Percentiles rank a stretch among this genome's conserved stretches.
phyloP scores from a whole-genome alignment of 805 yeast species.

The Vanderwaltozyma yarrowii region DNA sequence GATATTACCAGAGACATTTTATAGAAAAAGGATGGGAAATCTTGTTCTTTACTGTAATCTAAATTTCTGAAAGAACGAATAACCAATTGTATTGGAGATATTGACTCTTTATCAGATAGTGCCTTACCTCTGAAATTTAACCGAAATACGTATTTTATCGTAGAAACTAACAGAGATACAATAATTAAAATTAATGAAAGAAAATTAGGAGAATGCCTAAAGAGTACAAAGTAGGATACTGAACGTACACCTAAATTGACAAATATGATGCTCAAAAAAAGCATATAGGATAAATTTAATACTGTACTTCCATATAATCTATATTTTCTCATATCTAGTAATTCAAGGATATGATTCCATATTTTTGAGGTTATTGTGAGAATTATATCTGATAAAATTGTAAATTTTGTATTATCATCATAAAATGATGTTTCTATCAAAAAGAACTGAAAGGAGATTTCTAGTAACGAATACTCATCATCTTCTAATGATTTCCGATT shows the following conservation, averaged over 20 bases:
- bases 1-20: too few relatives aligned
- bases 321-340: slow-evolving; percentile 41
- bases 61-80: too few relatives aligned
- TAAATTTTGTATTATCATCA: neutral
- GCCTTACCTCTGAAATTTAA: too few relatives aligned
- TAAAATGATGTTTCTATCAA: neutral
- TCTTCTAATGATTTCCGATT: slow-evolving; percentile 23
- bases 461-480: slow-evolving; percentile 22
- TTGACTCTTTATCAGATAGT: slow-evolving; percentile 9
- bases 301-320: slow-evolving; percentile 55
- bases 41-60: too few relatives aligned
- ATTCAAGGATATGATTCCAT: slow-evolving; percentile 51
- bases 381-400: slow-evolving; percentile 25
- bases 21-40: too few relatives aligned
- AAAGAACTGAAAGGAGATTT: slow-evolving; percentile 19
- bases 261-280: too few relatives aligned
- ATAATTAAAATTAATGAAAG: slow-evolving; percentile 40
- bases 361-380: slow-evolving; percentile 51
- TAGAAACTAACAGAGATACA: slow-evolving; percentile 48
- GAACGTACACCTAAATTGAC: too few relatives aligned
- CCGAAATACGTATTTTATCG: too few relatives aligned
- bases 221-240: too few relatives aligned
- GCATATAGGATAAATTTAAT: slow-evolving; percentile 43
- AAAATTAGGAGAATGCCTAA: slow-evolving; percentile 57
- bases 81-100: too few relatives aligned